Conservation (phyloP, 1,284 basidiomycete genomes). For the Leccinum fallax region DNA sequence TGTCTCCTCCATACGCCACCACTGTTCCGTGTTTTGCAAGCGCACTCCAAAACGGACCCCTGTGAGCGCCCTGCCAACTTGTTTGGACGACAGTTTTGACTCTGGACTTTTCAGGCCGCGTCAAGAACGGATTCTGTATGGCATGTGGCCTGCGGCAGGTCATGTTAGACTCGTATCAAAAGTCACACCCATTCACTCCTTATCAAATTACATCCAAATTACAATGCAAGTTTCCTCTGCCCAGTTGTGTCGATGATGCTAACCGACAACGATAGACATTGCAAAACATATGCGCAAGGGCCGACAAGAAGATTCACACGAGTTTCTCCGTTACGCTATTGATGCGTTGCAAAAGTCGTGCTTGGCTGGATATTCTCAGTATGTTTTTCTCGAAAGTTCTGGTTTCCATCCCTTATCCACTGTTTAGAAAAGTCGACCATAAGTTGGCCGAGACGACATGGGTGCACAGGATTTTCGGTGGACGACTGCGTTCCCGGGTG, state of each 20-base stretch:
- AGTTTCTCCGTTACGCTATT: slow-evolving; percentile 94
- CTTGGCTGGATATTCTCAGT: slow-evolving; percentile 74
- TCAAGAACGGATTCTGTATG: slow-evolving; percentile 73
- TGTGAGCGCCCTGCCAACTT: slow-evolving; percentile 44
- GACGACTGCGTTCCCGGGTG: slow-evolving; percentile 89
- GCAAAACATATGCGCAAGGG: slow-evolving; percentile 89
- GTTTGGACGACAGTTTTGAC: slow-evolving; percentile 7
- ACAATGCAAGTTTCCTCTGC: slow-evolving; percentile 53
- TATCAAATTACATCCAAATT: slow-evolving; percentile 64
- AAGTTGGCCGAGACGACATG: slow-evolving; percentile 89
- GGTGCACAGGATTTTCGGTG: slow-evolving; percentile 95
- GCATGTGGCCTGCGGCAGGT: slow-evolving; percentile 66
- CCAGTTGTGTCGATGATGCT: slow-evolving; percentile 8
- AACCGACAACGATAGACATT: slow-evolving; percentile 59
- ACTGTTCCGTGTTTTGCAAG: slow-evolving; percentile 69
- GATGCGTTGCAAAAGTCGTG: slow-evolving; percentile 91
- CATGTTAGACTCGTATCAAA: slow-evolving; percentile 52
- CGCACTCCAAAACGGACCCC: slow-evolving; percentile 52
- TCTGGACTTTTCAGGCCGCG: slow-evolving; percentile 48
- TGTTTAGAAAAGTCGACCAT: slow-evolving; percentile 70
- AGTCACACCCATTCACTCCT: slow-evolving; percentile 58
- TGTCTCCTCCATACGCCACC: slow-evolving; percentile 94
- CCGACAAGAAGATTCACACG: slow-evolving; percentile 98
- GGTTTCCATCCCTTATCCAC: slow-evolving; percentile 12
- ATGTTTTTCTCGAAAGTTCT: slow-evolving; percentile 33